A percentile compares a stretch with the other conserved stretches of the same genome.
Conservation (phyloP, 768 basidiomycete species). For the Amanita inopinata region DNA sequence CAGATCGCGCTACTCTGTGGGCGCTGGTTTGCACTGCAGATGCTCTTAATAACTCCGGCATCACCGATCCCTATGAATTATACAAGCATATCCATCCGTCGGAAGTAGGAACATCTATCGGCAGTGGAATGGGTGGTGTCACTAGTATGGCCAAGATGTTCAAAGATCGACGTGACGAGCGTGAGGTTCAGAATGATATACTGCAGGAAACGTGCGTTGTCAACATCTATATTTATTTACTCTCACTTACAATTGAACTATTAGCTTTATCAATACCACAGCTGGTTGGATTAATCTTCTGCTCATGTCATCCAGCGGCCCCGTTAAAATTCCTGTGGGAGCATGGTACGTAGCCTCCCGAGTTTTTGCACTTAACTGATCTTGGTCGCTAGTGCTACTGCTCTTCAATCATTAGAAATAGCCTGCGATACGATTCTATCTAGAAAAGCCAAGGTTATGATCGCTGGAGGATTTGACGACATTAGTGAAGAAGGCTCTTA, state of each 20-base stretch:
- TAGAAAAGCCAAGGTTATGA: conserved; percentile 98
- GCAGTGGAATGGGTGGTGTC: conserved; percentile 97
- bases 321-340: conserved; percentile 98
- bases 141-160: conserved; percentile 93
- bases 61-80: conserved; percentile 96
- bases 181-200: conserved; percentile 96
- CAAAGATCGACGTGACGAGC: conserved; percentile 96
- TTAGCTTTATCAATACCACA: conserved; percentile 96
- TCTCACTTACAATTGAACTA: conserved; percentile 7
- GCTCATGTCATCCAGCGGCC: conserved; percentile 91
- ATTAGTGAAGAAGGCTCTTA: conserved; percentile 97
- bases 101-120: conserved; percentile 88
- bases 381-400: conserved; percentile 63
- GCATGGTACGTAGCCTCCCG: conserved; percentile 61
- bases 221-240: not conserved
- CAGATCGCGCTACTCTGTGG: conserved; percentile 90
- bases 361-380: conserved; percentile 6
- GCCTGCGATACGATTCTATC: conserved; percentile 92
- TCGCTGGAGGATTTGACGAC: conserved; percentile 98
- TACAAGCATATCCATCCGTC: conserved; percentile 97
- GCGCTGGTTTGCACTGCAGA: conserved; percentile 91
- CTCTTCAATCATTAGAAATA: conserved; percentile 95
- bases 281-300: conserved; percentile 97
- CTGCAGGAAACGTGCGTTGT: conserved; percentile 90
- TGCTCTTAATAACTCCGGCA: conserved; percentile 92